Evolutionary conservation across 2,329 filamentous ascomycete genomes (phyloP).

Genomic region (Sarocladium strictum): DNA sequence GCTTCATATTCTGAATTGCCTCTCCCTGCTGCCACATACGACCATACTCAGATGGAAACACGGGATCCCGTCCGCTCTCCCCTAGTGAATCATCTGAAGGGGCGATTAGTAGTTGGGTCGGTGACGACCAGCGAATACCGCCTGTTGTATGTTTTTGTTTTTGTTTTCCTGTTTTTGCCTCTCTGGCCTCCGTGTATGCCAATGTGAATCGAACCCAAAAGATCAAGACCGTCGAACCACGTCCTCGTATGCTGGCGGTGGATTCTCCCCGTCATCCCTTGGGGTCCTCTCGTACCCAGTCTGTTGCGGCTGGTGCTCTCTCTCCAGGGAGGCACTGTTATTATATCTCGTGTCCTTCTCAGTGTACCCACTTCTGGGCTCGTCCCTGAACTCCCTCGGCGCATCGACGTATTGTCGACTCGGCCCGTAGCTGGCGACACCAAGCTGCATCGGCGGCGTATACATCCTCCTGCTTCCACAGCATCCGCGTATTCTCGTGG

Average conservation of each 20-base stretch:
- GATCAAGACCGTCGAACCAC: background rate
- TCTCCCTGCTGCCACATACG: too few species aligned
- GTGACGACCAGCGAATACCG: too few species aligned
- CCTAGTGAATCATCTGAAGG: too few species aligned
- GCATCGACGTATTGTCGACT: background rate
- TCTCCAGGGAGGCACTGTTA: background rate
- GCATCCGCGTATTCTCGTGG: background rate
- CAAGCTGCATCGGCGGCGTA: background rate
- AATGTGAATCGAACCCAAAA: background rate
- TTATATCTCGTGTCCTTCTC: background rate
- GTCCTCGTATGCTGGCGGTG: conserved; percentile 5
- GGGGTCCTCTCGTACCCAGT: background rate
- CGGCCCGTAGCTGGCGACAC: background rate
- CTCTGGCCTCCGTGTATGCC: too few species aligned
- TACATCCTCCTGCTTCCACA: background rate
- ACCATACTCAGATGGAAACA: too few species aligned
- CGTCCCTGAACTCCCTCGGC: background rate
- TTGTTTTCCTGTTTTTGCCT: too few species aligned
- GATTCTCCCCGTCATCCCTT: background rate
- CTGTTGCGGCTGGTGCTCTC: background rate
- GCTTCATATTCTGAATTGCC: too few species aligned
- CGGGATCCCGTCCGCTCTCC: too few species aligned
- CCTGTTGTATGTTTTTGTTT: too few species aligned
- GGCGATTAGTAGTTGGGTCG: too few species aligned
- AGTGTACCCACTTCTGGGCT: background rate